Percentiles rank a stretch among this genome's conserved stretches.
Evolutionary conservation across 495 filamentous ascomycete species (phyloP).

Genomic region (Talaromyces proteolyticus): DNA sequence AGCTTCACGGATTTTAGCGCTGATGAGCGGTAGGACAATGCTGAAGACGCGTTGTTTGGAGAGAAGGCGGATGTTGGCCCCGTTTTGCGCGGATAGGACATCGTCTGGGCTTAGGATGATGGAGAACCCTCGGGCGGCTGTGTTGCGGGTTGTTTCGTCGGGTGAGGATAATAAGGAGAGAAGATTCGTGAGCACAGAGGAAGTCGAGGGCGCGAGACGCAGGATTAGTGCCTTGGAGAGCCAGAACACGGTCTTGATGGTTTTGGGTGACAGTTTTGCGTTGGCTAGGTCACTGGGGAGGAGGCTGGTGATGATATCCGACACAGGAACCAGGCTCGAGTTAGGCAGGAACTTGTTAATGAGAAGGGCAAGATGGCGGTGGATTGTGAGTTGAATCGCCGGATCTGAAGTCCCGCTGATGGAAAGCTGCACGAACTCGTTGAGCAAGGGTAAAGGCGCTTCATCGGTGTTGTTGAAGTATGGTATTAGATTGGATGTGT

Average conservation of each 20-base stretch:
- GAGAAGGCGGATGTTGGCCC: conserved; percentile 57
- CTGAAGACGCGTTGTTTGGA: conserved; percentile 62
- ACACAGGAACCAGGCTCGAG: conserved; percentile 28
- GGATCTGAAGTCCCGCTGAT: conserved; percentile 19
- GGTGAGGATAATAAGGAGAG: conserved; percentile 49
- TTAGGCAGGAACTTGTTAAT: conserved; percentile 61
- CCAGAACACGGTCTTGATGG: conserved; percentile 44
- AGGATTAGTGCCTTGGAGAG: conserved; percentile 49
- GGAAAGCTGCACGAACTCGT: conserved; percentile 33
- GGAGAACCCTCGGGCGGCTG: conserved; percentile 53
- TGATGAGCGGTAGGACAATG: conserved; percentile 53
- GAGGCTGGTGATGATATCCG: conserved; percentile 22
- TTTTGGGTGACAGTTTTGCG: conserved; percentile 16
- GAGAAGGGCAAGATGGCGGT: conserved; percentile 58
- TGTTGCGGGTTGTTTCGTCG: conserved; percentile 30
- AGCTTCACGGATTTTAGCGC: conserved; percentile 45
- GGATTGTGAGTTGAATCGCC: conserved; percentile 42
- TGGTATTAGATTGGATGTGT: conserved; percentile 19
- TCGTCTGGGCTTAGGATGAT: conserved; percentile 59
- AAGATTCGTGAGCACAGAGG: conserved; percentile 43
- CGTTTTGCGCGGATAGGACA: conserved; percentile 57
- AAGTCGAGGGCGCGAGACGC: conserved; percentile 39
- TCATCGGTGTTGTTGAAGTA: conserved; percentile 23
- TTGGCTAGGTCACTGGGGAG: conserved; percentile 10
- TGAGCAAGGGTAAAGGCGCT: conserved; percentile 31